These are phyloP conservation scores for Saussurea involucrata DNA, from an alignment of 129 eudicot species.

Conservation along the genomic window DNA sequence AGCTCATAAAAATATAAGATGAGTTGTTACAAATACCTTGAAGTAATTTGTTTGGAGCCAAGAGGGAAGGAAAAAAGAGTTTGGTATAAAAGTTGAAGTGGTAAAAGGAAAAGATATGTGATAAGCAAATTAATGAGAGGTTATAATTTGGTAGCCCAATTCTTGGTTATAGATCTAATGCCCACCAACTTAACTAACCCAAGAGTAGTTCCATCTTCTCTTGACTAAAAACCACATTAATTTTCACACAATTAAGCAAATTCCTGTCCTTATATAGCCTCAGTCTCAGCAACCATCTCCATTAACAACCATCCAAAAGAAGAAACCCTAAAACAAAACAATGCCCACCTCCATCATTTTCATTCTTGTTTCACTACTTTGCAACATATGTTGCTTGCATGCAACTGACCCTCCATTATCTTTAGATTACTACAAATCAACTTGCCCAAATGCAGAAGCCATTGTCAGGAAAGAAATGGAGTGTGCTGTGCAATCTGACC, in stretches of 20 bases:
- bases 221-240: constrained; percentile 53
- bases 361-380: constrained; percentile 24
- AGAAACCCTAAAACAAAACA: constrained; percentile 10
- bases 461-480: constrained; percentile 90
- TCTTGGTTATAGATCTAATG: constrained; percentile 41
- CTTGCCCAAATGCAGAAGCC: constrained; percentile 62
- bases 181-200: constrained; percentile 75
- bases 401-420: constrained; percentile 56
- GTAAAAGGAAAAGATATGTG: constrained; percentile 20
- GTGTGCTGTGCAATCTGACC: constrained; percentile 75
- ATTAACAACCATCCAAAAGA: constrained; percentile 10
- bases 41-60: not conserved
- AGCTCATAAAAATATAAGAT: not conserved
- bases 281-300: constrained; percentile 39
- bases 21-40: not conserved
- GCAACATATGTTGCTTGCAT: constrained; percentile 31
- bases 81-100: constrained; percentile 15
- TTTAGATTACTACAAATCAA: constrained; percentile 68
- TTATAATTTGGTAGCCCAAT: constrained; percentile 27
- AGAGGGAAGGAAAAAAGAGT: not conserved
- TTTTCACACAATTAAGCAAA: constrained; percentile 25
- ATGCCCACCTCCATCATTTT: constrained; percentile 33
- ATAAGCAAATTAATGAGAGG: not conserved
- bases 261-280: constrained; percentile 26
- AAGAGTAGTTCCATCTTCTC: constrained; percentile 76